phyloP scores from a whole-genome alignment of 192 early-diverging fungal species.

The Coemansia sp. region DNA sequence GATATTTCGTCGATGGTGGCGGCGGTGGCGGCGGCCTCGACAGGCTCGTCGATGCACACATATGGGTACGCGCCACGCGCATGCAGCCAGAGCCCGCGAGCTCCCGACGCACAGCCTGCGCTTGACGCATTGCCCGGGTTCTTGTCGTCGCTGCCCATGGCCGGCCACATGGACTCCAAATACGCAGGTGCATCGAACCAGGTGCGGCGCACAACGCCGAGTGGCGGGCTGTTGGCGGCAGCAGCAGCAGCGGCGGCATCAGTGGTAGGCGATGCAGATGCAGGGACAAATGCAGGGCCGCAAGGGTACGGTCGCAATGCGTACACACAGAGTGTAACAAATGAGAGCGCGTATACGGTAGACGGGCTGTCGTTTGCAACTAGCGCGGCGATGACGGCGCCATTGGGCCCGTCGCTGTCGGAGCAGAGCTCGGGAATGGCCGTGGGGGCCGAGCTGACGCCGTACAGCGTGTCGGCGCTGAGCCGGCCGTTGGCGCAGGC shows the following conservation, averaged over 20 bases:
- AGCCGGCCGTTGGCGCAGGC: conserved; percentile 43
- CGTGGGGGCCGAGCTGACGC: conserved; percentile 18
- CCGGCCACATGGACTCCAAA: conserved; percentile 25
- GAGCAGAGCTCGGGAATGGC: conserved; percentile 15
- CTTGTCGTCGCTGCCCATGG: conserved; percentile 40
- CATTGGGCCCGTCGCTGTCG: conserved; percentile 12
- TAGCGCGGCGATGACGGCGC: conserved; percentile 6
- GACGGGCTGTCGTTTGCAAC: conserved; percentile 19
- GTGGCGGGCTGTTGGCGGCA: conserved; percentile 26
- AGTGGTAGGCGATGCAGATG: conserved; percentile 9
- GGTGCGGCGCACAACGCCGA: conserved; percentile 10
- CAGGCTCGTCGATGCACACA: conserved; percentile 9
- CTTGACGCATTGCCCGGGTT: conserved; percentile 43
- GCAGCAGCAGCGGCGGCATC: conserved; percentile 37
- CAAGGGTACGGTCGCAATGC: background rate
- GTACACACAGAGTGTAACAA: conserved; percentile 5
- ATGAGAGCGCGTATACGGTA: conserved; percentile 13
- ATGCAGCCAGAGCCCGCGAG: conserved; percentile 1
- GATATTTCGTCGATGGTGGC: conserved; percentile 44
- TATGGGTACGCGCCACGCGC: conserved; percentile 13
- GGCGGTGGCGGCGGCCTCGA: conserved; percentile 36
- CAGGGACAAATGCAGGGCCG: conserved; percentile 1
- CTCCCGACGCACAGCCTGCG: conserved; percentile 28
- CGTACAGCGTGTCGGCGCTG: conserved; percentile 53
- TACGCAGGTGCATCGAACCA: conserved; percentile 14